These are phyloP conservation scores for Chlorophyllum brunneum DNA, from an alignment of 768 basidiomycete genomes.

Conservation along the genomic window DNA sequence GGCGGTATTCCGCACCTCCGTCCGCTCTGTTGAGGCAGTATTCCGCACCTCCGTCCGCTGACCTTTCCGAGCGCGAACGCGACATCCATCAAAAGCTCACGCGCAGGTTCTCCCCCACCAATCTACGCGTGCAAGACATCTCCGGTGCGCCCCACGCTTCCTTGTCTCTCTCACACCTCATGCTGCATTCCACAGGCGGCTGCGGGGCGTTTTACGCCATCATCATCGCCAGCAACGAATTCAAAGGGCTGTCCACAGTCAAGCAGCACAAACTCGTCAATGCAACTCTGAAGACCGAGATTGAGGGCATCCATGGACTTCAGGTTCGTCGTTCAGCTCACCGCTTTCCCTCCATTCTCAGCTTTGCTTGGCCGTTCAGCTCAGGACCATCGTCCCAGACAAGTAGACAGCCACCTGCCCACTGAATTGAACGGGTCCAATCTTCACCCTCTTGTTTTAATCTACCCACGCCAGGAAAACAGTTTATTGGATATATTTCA, in stretches of 20 bases:
- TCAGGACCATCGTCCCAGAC: conserved; percentile 22
- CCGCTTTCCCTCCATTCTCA: not conserved
- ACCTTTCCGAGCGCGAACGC: conserved; percentile 59
- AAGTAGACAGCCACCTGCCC: too few relatives aligned
- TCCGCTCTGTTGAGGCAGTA: conserved; percentile 5
- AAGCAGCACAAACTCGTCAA: conserved; percentile 95
- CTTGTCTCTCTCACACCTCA: not conserved
- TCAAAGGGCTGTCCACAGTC: conserved; percentile 81
- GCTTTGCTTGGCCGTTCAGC: conserved; percentile 16
- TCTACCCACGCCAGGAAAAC: too few relatives aligned
- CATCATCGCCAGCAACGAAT: conserved; percentile 75
- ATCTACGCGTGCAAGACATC: conserved; percentile 88
- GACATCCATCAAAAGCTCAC: conserved; percentile 70
- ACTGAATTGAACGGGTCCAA: too few relatives aligned
- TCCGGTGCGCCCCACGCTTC: conserved; percentile 62
- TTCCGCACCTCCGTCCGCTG: conserved; percentile 19
- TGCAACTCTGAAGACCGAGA: conserved; percentile 81
- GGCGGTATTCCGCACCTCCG: not conserved
- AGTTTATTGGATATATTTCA: too few relatives aligned
- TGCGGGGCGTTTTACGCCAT: conserved; percentile 98
- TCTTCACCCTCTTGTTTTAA: too few relatives aligned
- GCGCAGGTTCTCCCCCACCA: conserved; percentile 71
- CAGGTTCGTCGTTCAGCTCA: conserved; percentile 57
- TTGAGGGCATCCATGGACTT: conserved; percentile 87
- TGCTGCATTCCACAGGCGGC: conserved; percentile 56